Percentiles rank a stretch among this genome's conserved stretches.
These are phyloP conservation scores for Zygoascus hellenicus DNA, from an alignment of 1,139 yeast species.

Conservation along the genomic window DNA sequence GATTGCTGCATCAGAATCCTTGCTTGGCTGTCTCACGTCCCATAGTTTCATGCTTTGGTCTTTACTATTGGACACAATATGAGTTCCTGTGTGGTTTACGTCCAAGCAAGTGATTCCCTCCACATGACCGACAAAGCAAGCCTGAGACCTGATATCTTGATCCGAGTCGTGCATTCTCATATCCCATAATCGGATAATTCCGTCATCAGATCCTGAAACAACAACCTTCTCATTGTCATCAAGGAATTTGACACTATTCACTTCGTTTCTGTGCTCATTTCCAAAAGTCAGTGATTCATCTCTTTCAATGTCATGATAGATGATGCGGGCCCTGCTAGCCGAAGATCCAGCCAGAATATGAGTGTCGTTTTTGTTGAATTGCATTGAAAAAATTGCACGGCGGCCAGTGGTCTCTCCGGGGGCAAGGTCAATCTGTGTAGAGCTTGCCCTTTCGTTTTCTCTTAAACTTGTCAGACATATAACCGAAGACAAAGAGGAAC, in stretches of 20 bases:
- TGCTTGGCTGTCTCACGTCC: slow-evolving; percentile 28
- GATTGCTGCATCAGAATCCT: slow-evolving; percentile 15
- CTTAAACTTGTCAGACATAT: slow-evolving; percentile 4
- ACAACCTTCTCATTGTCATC: slow-evolving; percentile 68
- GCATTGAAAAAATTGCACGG: slow-evolving; percentile 17
- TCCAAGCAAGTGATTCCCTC: slow-evolving; percentile 41
- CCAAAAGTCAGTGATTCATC: slow-evolving; percentile 10
- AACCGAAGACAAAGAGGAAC: slow-evolving; percentile 12
- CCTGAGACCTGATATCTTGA: slow-evolving; percentile 35
- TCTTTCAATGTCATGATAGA: slow-evolving; percentile 15
- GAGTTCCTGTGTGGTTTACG: slow-evolving; percentile 27
- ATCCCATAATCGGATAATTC: slow-evolving; percentile 82
- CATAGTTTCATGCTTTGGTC: slow-evolving; percentile 33
- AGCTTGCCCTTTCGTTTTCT: slow-evolving; percentile 1
- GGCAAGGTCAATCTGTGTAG: slow-evolving; percentile 4
- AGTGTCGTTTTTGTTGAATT: slow-evolving; percentile 22
- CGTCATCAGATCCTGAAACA: slow-evolving; percentile 78
- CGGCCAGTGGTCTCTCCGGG: slow-evolving; percentile 7
- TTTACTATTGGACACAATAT: slow-evolving; percentile 30
- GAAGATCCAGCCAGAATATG: slow-evolving; percentile 26
- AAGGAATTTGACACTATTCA: slow-evolving; percentile 66
- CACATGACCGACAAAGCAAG: slow-evolving; percentile 63
- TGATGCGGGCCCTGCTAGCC: slow-evolving; percentile 13
- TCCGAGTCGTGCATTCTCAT: slow-evolving; percentile 43
- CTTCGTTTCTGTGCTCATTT: slow-evolving; percentile 21